Evolutionary conservation across 73 alveolate species (phyloP).

Genomic region (Uronychia setigera): DNA sequence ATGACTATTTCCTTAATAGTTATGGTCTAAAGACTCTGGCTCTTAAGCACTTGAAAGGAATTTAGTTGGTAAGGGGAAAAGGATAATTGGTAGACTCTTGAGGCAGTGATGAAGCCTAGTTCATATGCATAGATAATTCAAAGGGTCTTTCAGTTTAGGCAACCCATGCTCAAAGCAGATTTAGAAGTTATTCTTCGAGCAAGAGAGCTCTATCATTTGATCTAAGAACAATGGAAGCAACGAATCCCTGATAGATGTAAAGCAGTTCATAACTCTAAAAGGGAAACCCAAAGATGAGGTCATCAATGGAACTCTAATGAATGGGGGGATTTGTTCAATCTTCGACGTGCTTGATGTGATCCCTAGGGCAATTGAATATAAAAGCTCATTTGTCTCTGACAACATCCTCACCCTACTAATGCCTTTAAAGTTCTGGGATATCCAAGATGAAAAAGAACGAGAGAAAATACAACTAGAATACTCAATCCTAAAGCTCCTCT

Average conservation of each 20-base stretch:
- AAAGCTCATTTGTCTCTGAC: not conserved
- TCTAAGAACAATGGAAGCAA: not conserved
- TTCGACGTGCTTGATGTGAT: not conserved
- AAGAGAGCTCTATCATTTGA: not conserved
- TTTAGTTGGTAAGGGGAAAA: not conserved
- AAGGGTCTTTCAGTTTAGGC: not conserved
- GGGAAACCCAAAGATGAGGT: not conserved
- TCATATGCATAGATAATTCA: not conserved
- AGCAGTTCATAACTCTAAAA: not conserved
- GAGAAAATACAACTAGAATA: not conserved
- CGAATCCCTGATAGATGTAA: not conserved
- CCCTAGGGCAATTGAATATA: not conserved
- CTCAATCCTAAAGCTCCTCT: not conserved
- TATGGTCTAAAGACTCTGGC: not conserved
- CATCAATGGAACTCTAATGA: not conserved
- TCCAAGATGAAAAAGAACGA: not conserved
- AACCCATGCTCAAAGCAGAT: not conserved
- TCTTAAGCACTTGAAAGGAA: not conserved
- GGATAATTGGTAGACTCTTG: not conserved
- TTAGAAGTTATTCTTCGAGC: not conserved
- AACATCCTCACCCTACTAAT: not conserved
- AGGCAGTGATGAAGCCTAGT: not conserved
- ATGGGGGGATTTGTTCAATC: not conserved
- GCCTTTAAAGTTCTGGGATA: not conserved
- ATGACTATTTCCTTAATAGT: not conserved